Evolutionary conservation across 192 early-diverging fungal genomes (phyloP).

Genomic region (Polychytrium aggregatum): DNA sequence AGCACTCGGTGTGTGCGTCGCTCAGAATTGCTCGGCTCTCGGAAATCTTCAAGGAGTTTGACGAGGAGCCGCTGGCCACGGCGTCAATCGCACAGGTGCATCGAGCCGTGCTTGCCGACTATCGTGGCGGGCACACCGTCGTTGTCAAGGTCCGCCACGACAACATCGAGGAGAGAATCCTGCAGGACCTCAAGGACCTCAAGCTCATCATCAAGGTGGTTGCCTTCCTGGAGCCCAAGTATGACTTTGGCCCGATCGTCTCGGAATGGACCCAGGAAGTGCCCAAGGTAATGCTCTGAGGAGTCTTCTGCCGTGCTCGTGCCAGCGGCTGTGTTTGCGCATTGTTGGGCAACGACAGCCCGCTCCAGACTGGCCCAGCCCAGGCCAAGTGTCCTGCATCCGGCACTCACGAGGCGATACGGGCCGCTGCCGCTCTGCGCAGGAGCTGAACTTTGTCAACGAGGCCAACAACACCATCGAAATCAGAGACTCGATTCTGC

Average conservation of each 20-base stretch:
- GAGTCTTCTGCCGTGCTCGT: no score
- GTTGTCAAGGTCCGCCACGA: slow-evolving; percentile 24
- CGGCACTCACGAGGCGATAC: no score
- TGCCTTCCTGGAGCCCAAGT: slow-evolving; percentile 11
- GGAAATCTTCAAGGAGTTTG: slow-evolving; percentile 57
- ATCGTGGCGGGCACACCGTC: neutral
- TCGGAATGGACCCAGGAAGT: slow-evolving; percentile 17
- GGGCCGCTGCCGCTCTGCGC: no score
- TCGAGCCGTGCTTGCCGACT: slow-evolving; percentile 21
- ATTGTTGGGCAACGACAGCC: no score
- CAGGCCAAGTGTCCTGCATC: no score
- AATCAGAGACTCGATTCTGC: slow-evolving; percentile 4
- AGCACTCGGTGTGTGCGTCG: neutral
- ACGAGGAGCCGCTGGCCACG: slow-evolving; percentile 51
- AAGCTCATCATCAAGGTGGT: slow-evolving; percentile 2
- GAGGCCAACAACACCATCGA: slow-evolving; percentile 15
- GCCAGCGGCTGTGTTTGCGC: no score
- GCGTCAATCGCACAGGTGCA: slow-evolving; percentile 81
- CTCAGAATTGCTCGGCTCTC: slow-evolving; percentile 4
- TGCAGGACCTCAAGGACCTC: slow-evolving; percentile 15
- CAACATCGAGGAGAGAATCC: slow-evolving; percentile 4
- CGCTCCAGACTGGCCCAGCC: no score
- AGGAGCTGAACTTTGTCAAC: slow-evolving; percentile 21
- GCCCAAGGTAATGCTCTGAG: no score
- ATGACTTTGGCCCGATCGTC: slow-evolving; percentile 9